Percentiles rank a stretch among this genome's conserved stretches.
phyloP scores from a whole-genome alignment of 257 asterid genomes.

The Solanum etuberosum region DNA sequence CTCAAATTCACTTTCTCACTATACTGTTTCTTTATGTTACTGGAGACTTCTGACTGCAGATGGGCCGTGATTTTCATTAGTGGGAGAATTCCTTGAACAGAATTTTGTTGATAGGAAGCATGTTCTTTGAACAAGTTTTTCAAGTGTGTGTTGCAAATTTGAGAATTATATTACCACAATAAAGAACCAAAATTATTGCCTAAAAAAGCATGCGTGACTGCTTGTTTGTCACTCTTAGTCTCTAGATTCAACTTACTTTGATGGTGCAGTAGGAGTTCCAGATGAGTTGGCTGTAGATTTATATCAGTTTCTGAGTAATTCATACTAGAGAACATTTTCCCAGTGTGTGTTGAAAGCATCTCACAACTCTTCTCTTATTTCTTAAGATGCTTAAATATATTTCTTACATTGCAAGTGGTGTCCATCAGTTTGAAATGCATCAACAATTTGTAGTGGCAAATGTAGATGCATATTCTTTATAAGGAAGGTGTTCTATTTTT shows the following conservation, averaged over 20 bases:
- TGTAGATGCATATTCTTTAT: neutral
- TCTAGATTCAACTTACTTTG: neutral
- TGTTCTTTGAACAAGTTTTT: neutral
- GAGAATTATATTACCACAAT: neutral
- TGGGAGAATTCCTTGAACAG: neutral
- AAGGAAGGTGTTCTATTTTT: neutral
- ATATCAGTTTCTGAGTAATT: neutral
- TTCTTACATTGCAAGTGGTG: neutral
- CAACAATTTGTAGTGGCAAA: neutral
- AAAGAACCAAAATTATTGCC: neutral
- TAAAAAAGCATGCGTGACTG: neutral
- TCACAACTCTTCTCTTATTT: neutral
- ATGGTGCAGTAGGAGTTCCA: neutral
- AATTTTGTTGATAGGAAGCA: neutral
- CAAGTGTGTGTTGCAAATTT: neutral
- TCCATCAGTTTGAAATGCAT: neutral
- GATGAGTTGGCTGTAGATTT: neutral
- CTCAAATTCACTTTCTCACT: neutral
- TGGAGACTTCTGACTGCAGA: neutral
- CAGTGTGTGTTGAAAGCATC: neutral
- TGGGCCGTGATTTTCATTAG: neutral
- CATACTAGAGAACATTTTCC: neutral
- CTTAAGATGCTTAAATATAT: neutral
- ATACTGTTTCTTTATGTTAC: neutral
- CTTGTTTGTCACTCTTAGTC: neutral